Evolutionary conservation across 352 stramenopile genomes (phyloP).

Genomic region (Globisporangium viniferum): DNA sequence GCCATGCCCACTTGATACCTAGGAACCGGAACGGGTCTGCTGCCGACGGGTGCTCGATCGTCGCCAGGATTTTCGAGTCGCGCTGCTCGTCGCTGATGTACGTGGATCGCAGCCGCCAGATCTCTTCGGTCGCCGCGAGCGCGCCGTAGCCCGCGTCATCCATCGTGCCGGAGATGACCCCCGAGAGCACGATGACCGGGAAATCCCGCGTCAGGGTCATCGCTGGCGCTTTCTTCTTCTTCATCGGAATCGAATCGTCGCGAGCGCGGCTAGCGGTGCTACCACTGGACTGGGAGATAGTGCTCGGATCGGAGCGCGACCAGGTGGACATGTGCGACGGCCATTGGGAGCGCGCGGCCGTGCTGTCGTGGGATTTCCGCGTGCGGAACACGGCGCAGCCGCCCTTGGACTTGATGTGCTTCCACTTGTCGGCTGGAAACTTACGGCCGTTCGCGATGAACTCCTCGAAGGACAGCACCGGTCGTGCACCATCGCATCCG

Average conservation of each 20-base stretch:
- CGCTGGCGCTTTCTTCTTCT: not conserved
- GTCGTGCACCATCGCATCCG: too few relatives aligned
- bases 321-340: too few relatives aligned
- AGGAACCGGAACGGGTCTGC: slow-evolving; percentile 17
- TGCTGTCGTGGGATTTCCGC: not conserved
- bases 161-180: not conserved
- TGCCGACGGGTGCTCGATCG: slow-evolving; percentile 21
- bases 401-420: not conserved
- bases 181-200: not conserved
- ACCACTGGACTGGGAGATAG: too few relatives aligned
- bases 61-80: slow-evolving; percentile 26
- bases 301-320: too few relatives aligned
- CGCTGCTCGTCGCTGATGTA: slow-evolving; percentile 29
- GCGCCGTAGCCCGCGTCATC: slow-evolving; percentile 23
- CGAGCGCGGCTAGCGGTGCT: too few relatives aligned
- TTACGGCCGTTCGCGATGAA: slow-evolving; percentile 3
- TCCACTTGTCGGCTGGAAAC: slow-evolving; percentile 17
- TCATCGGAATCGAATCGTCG: too few relatives aligned
- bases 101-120: slow-evolving; percentile 23
- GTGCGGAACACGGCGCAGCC: slow-evolving; percentile 1
- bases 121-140: slow-evolving; percentile 19
- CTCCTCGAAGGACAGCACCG: not conserved
- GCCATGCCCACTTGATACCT: slow-evolving; percentile 18
- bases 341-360: not conserved
- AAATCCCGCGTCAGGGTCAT: not conserved